A percentile compares a stretch with the other conserved stretches of the same genome.
Conservation (phyloP, 1,284 basidiomycete genomes). For the Heimioporus retisporus region DNA sequence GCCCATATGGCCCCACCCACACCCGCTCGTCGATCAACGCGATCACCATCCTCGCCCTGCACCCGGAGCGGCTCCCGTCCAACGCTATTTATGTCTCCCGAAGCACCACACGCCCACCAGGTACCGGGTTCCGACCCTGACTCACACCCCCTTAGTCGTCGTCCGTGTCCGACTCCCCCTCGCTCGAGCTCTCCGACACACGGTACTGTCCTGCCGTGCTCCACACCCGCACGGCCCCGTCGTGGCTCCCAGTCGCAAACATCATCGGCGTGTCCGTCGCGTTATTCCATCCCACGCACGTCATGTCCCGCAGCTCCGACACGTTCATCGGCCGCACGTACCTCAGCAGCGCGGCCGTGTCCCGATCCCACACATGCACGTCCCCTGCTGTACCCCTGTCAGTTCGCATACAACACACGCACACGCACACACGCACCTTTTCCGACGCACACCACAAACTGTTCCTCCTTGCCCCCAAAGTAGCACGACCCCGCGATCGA, state of each 20-base stretch:
- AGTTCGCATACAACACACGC: too few species aligned
- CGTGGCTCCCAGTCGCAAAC: conserved; percentile 83
- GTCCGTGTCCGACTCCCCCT: conserved; percentile 28
- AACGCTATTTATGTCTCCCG: too few species aligned
- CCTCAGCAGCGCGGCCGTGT: conserved; percentile 74
- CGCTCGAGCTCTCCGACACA: conserved; percentile 26
- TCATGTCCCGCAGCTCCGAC: conserved; percentile 66
- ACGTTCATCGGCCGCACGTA: conserved; percentile 63
- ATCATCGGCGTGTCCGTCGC: conserved; percentile 73
- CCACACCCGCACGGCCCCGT: conserved; percentile 79
- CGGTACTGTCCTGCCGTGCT: conserved; percentile 43
- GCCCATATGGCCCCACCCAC: too few species aligned
- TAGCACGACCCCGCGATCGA: conserved; percentile 83
- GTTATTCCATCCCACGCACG: conserved; percentile 82
- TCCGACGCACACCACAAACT: conserved; percentile 79
- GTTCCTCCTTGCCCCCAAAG: conserved; percentile 80
- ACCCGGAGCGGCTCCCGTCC: too few species aligned
- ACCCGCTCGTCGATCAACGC: too few species aligned
- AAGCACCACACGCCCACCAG: too few species aligned
- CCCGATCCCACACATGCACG: conserved; percentile 87
- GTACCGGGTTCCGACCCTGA: too few species aligned
- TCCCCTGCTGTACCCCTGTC: conserved; percentile 66
- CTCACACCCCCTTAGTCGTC: too few species aligned
- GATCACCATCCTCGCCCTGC: too few species aligned
- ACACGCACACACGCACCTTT: conserved; percentile 61